A percentile compares a stretch with the other conserved stretches of the same genome.
Conservation (phyloP, 441 rosid genomes). For the Breynia disticha region DNA sequence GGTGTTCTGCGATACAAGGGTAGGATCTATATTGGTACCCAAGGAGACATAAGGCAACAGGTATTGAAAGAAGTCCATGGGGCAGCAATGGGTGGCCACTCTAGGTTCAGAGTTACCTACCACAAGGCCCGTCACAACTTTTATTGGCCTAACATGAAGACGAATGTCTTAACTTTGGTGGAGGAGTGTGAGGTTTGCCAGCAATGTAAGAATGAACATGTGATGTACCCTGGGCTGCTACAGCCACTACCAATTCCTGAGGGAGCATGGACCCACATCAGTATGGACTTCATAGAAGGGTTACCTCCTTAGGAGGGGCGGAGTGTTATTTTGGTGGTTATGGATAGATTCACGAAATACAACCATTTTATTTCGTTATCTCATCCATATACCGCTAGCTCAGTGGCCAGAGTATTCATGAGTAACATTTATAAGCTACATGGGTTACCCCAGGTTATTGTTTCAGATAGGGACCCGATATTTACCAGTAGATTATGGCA, state of each 20-base stretch:
- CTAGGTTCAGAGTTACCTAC: accelerated
- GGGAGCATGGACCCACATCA: accelerated
- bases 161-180: background rate
- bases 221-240: accelerated
- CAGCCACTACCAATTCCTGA: background rate
- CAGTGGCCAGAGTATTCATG: too few relatives aligned
- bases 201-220: background rate
- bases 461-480: too few relatives aligned
- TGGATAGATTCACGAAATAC: background rate
- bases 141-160: background rate
- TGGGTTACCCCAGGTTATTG: too few relatives aligned
- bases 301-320: background rate
- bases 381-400: background rate
- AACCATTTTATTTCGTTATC: background rate
- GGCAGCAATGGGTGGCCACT: background rate
- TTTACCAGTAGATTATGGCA: too few relatives aligned
- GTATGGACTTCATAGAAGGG: background rate
- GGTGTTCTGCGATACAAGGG: too few relatives aligned
- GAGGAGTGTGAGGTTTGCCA: background rate
- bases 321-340: background rate
- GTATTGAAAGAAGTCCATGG: background rate
- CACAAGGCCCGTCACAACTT: background rate
- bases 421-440: too few relatives aligned
- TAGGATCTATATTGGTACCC: too few relatives aligned
- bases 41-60: too few relatives aligned